phyloP scores from a whole-genome alignment of 2,329 filamentous ascomycete species.

The Akanthomyces dipterigenus region DNA sequence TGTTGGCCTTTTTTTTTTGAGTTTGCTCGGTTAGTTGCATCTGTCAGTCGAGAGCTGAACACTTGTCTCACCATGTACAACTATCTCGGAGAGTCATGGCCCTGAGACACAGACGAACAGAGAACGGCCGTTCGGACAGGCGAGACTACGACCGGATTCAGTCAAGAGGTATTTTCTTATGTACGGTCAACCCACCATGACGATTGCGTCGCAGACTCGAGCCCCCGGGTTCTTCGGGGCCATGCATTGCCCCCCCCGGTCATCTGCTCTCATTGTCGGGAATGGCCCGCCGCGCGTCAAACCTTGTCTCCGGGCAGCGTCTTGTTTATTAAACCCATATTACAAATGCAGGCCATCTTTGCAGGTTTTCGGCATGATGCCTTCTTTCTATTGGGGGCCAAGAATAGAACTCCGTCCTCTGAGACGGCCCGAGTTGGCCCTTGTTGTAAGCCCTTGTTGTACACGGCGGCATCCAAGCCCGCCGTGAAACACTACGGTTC shows the following conservation, averaged over 20 bases:
- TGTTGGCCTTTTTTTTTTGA: neutral
- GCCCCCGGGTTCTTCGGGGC: neutral
- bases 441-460: no score
- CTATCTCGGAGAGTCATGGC: neutral
- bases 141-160: neutral
- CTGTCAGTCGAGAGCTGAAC: neutral
- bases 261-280: neutral
- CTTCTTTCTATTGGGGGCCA: neutral
- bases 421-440: neutral
- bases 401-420: neutral
- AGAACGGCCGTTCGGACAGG: neutral
- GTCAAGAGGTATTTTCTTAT: neutral
- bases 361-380: no score
- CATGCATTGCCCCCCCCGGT: neutral
- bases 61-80: neutral
- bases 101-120: neutral
- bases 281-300: neutral
- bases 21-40: neutral
- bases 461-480: no score
- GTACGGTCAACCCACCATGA: neutral
- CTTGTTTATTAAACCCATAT: neutral
- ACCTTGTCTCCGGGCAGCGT: neutral
- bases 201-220: constrained; percentile 1
- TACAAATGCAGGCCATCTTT: neutral
- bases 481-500: neutral